Base-by-base conservation (phyloP, 2,329 filamentous ascomycete genomes). In the Aspergillus novoparasiticus region DNA sequence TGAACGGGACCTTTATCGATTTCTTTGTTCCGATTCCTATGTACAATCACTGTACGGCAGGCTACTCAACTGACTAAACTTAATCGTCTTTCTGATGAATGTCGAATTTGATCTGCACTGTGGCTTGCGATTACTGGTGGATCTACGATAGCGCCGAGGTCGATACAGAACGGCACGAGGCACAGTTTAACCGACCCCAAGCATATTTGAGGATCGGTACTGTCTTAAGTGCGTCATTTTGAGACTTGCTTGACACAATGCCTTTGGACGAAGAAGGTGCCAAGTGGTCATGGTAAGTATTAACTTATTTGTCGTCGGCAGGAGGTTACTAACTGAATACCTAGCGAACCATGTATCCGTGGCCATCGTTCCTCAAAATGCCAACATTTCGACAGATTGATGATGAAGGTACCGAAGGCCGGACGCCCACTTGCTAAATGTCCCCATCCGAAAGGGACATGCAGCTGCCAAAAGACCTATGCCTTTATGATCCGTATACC, bases 321-420 rank as follows among this genome's bases (percentile, higher is more conserved):
- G 26, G 10, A 46, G 16, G n/a, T 23, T 36, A 54, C 48, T 64
- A 32, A 48, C 21, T 32, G 32, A 57, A 14, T 46, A 11, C 39
- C 8, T 50, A 82, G 81, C 64, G 80, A 82, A 66, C 80, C 81
- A 68, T 82, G 81, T 64, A 80, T 82, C 67, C 79, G 81, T 60
- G 81, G 81, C 21, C 81, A 82, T 69, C 78, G 81, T 58, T 82
- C 81, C 26, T 82, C 81, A 62, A 82, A 82, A 80, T 82, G 81
- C 56, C 78, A 78, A 60, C 81, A 83, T 67, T 80, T 78, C 58
- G 81, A 83, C 64, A 75, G 81, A 64, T 73, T 82, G 43, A 82
- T 83, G 78, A 80, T 83, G 69, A 81, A 81, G 69, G 81, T 83
- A 26, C 80, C 80, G 32, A 82, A 82, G 61, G 80, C 81, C 23